These are phyloP conservation scores for Metschnikowia noctiluminum DNA, from an alignment of 805 yeast species.

Conservation along the genomic window DNA sequence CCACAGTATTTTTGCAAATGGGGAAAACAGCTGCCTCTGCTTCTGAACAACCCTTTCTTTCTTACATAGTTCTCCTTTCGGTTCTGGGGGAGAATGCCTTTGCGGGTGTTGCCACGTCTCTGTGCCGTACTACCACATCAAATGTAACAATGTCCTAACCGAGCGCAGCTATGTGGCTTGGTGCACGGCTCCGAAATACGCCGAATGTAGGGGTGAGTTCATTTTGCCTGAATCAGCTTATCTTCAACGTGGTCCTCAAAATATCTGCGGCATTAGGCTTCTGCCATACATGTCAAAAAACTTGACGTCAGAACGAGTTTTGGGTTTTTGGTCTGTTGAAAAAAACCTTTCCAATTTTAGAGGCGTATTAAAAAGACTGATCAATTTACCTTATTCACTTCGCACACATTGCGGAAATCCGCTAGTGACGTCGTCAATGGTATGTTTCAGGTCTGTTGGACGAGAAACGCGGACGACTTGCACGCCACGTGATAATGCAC, in stretches of 20 bases:
- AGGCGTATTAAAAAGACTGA: too few relatives aligned
- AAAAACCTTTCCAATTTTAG: neutral
- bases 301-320: neutral
- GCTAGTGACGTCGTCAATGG: neutral
- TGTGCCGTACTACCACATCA: constrained; percentile 5
- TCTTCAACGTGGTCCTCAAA: neutral
- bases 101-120: neutral
- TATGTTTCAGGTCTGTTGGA: neutral
- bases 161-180: neutral
- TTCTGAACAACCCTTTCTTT: too few relatives aligned
- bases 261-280: neutral
- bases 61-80: too few relatives aligned
- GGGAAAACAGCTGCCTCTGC: too few relatives aligned
- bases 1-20: too few relatives aligned
- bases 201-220: constrained; percentile 6
- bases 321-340: neutral
- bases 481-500: neutral
- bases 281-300: neutral
- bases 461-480: neutral
- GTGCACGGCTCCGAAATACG: constrained; percentile 5
- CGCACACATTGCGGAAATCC: neutral
- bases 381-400: neutral
- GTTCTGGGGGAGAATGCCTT: too few relatives aligned
- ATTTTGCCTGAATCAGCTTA: constrained; percentile 9
- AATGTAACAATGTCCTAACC: too few relatives aligned